Base-by-base conservation (phyloP, 2,329 filamentous ascomycete genomes). In the Trichophyton equinum region DNA sequence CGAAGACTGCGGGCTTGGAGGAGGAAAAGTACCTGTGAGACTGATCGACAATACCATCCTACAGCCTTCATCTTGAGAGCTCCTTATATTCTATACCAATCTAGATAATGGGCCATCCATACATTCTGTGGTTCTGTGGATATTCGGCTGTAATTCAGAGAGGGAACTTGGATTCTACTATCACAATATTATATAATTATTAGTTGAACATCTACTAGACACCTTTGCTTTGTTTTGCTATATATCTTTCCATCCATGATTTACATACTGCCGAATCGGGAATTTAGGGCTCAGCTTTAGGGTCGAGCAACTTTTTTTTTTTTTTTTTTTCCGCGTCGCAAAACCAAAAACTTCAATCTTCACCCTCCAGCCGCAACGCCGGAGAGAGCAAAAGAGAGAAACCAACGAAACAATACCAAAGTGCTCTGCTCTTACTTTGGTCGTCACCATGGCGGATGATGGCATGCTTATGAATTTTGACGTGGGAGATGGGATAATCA, bases 401-500 rank as follows among this genome's bases (percentile, higher is more conserved):
- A n/a, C 18, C 15, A 33, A 55, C 51, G 15, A 36, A 55, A 55
- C 51, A 20, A 36, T 30, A 38, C 8, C 33, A 13, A 11, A 6
- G 9, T 30, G 27, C 25, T 27, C 11, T 2, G 25, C 51, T 13
- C 33, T 27, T 36, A 4, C 5, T 18, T 49, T 61, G 59, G 47
- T 51, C 46, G 13, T 51, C 59, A 67, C 58, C 64, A 96, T 97
- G 91, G 89, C 89, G 58, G 91, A 97, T 78, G 89, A 95, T 85
- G 91, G 91, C 67, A 88, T 99, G 84, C 82, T 96, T 61, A 79
- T 97, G 71, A 97, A 97, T 69, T 96, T 97, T 72, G 85, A 90
- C 68, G 78, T 96, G 61, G 82, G 83, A 30, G 85, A 89, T 63
- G 81, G 78, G 18, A 81, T 87, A 11, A 72, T 89, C 60, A 81